These are phyloP conservation scores for Aspergillaceae sp. DNA, from an alignment of 2,329 filamentous ascomycete species.

Conservation along the genomic window DNA sequence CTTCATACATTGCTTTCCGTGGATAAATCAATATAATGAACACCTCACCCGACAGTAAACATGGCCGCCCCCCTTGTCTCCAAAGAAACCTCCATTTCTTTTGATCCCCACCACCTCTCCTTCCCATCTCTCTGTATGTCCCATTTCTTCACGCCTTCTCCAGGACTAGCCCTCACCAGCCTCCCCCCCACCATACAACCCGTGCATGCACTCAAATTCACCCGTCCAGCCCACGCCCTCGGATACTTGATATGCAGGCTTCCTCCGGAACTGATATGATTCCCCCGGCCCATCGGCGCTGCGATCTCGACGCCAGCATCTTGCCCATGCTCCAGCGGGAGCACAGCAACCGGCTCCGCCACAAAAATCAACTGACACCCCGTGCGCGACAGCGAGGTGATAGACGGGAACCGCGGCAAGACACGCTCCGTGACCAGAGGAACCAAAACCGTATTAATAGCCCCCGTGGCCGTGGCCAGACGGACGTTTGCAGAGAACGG, in stretches of 20 bases:
- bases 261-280: constrained; percentile 4
- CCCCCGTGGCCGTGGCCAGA: constrained; percentile 39
- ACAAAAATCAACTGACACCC: constrained; percentile 12
- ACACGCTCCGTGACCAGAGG: constrained; percentile 23
- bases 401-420: constrained; percentile 5
- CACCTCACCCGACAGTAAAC: background rate
- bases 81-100: constrained; percentile 15
- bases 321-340: background rate
- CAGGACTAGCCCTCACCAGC: constrained; percentile 7
- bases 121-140: constrained; percentile 5
- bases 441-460: constrained; percentile 42
- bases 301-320: background rate
- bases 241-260: constrained; percentile 21
- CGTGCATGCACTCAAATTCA: constrained; percentile 11
- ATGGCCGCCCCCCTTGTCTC: constrained; percentile 2
- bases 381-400: constrained; percentile 8
- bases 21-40: too few relatives aligned
- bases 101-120: constrained; percentile 13
- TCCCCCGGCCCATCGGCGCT: constrained; percentile 1
- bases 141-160: constrained; percentile 5
- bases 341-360: constrained; percentile 8
- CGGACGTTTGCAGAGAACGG: constrained; percentile 43
- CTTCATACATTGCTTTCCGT: too few relatives aligned
- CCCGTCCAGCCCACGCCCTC: constrained; percentile 20
- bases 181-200: constrained; percentile 13